phyloP scores from a whole-genome alignment of 441 rosid species.

The Theobroma grandiflorum region DNA sequence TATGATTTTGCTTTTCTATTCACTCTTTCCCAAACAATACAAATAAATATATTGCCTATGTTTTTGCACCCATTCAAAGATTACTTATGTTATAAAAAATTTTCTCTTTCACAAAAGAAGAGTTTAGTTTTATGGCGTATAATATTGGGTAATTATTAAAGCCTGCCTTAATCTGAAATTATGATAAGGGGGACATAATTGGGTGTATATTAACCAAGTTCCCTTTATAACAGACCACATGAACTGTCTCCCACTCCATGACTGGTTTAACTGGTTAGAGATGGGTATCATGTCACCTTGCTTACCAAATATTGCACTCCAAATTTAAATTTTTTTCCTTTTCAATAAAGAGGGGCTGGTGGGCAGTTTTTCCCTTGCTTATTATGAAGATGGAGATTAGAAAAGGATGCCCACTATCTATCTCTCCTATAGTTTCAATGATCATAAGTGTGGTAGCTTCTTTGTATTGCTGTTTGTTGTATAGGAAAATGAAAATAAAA shows the following conservation, averaged over 20 bases:
- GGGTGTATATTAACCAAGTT: constrained; percentile 39
- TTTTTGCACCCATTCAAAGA: constrained; percentile 36
- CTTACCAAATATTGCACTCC: constrained; percentile 49
- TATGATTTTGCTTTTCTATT: background rate
- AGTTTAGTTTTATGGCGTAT: background rate
- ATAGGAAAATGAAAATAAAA: constrained; percentile 14
- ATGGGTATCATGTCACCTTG: constrained; percentile 81
- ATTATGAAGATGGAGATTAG: constrained; percentile 47
- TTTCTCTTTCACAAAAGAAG: background rate
- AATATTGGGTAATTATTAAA: constrained; percentile 10
- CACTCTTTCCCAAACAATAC: constrained; percentile 26
- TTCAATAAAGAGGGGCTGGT: constrained; percentile 35
- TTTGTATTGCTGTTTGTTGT: constrained; percentile 22
- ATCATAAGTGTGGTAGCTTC: constrained; percentile 21
- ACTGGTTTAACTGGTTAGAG: constrained; percentile 58
- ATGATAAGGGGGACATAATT: constrained; percentile 26
- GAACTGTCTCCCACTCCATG: constrained; percentile 88
- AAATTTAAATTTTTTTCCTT: too few species aligned
- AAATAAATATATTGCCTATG: background rate
- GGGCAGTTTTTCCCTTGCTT: constrained; percentile 46
- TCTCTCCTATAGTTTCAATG: constrained; percentile 20
- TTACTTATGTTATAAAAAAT: constrained; percentile 24
- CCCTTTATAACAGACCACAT: constrained; percentile 60
- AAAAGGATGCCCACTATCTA: constrained; percentile 52
- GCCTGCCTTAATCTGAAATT: background rate